Evolutionary conservation across 441 rosid genomes (phyloP).

Genomic region (Euphorbia celastroides): DNA sequence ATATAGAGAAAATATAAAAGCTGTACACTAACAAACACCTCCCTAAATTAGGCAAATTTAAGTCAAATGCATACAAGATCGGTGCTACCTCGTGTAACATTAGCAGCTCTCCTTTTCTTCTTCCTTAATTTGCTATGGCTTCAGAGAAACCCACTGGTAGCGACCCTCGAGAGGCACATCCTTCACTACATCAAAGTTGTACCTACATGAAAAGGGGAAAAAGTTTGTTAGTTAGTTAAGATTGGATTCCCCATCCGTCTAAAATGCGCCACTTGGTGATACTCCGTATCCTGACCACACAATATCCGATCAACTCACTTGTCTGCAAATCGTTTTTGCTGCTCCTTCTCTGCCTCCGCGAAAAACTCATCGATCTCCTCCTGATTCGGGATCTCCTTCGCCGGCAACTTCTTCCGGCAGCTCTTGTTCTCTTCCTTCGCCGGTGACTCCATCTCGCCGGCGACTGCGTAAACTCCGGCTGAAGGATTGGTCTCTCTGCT

Average conservation of each 20-base stretch:
- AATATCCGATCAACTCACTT: constrained; percentile 39
- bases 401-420: constrained; percentile 11
- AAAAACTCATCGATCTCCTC: constrained; percentile 63
- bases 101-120: constrained; percentile 17
- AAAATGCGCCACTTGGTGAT: constrained; percentile 22
- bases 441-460: constrained; percentile 31
- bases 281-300: constrained; percentile 33
- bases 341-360: constrained; percentile 41
- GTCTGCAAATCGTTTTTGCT: constrained; percentile 56
- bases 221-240: constrained; percentile 47
- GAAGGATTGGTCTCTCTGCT: constrained; percentile 35
- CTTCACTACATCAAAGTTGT: constrained; percentile 60
- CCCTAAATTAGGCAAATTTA: constrained; percentile 16
- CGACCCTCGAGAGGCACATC: constrained; percentile 75
- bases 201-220: constrained; percentile 31
- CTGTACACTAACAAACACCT: constrained; percentile 23
- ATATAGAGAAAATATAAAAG: constrained; percentile 8
- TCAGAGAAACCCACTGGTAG: constrained; percentile 64
- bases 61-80: constrained; percentile 12
- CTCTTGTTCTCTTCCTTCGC: not conserved
- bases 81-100: constrained; percentile 30
- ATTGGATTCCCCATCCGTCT: constrained; percentile 19
- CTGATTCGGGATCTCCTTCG: constrained; percentile 26
- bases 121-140: constrained; percentile 24
- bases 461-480: constrained; percentile 27